phyloP scores from a whole-genome alignment of 2,329 filamentous ascomycete species.

The Neoarthrinium moseri region DNA sequence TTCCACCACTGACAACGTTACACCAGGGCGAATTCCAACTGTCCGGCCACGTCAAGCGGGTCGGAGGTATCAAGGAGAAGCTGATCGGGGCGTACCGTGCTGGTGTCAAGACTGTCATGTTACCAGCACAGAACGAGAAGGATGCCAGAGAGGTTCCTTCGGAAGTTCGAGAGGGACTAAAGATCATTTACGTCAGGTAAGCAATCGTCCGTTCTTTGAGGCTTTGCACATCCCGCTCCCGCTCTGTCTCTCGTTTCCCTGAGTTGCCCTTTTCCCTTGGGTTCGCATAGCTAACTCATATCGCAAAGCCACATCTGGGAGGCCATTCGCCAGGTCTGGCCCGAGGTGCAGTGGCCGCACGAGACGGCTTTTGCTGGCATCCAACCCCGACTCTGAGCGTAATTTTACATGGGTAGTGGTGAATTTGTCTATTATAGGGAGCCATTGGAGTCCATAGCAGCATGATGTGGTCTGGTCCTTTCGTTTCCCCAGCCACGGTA shows the following conservation, averaged over 20 bases:
- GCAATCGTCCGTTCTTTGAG: constrained; percentile 28
- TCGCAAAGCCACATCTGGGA: constrained; percentile 82
- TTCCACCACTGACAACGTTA: constrained; percentile 18
- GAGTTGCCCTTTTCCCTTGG: constrained; percentile 15
- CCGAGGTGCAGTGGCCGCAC: constrained; percentile 81
- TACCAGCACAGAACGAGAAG: constrained; percentile 87
- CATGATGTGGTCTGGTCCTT: too few species aligned
- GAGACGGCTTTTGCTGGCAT: constrained; percentile 63
- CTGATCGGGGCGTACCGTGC: constrained; percentile 90
- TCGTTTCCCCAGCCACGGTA: too few species aligned
- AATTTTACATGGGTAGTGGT: too few species aligned
- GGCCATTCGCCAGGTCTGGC: constrained; percentile 88
- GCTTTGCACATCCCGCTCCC: constrained; percentile 39
- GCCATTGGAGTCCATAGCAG: too few species aligned
- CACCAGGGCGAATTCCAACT: constrained; percentile 70
- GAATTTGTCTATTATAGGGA: too few species aligned
- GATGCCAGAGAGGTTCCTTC: constrained; percentile 87
- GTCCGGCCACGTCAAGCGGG: constrained; percentile 85
- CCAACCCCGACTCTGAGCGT: constrained; percentile 81
- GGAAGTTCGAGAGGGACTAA: constrained; percentile 82
- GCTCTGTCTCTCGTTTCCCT: constrained; percentile 11
- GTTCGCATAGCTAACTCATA: constrained; percentile 17
- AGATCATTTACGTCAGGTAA: constrained; percentile 88
- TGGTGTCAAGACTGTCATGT: constrained; percentile 88
- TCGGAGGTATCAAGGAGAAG: constrained; percentile 98